These are phyloP conservation scores for Fusarium sp. DNA, from an alignment of 2,329 filamentous ascomycete genomes.

Conservation along the genomic window DNA sequence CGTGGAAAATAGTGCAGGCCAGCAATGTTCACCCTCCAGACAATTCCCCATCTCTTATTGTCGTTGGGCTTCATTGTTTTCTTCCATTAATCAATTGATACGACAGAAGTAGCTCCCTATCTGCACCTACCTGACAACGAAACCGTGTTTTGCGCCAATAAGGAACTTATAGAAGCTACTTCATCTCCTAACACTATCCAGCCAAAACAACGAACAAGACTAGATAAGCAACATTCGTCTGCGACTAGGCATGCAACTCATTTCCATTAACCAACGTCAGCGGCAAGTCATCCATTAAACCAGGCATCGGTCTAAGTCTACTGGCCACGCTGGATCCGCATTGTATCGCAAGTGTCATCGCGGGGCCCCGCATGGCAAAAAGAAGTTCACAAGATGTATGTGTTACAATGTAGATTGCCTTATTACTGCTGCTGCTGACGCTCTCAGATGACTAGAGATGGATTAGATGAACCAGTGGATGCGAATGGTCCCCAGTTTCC, in stretches of 20 bases:
- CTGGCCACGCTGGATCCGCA: not conserved
- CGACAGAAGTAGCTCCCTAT: not conserved
- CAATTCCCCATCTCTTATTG: not conserved
- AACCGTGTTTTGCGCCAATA: not conserved
- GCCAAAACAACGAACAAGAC: not conserved
- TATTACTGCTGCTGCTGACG: rapidly evolving
- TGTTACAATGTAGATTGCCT: too few relatives aligned
- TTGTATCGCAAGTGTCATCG: not conserved
- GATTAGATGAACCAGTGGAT: not conserved
- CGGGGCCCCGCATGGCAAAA: not conserved
- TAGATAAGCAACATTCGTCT: too few relatives aligned
- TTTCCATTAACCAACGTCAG: not conserved
- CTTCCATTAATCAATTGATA: not conserved
- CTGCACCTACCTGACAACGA: not conserved
- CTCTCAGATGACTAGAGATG: not conserved
- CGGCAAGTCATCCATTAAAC: not conserved
- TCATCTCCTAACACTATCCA: not conserved
- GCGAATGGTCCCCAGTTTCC: not conserved
- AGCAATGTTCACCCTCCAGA: not conserved
- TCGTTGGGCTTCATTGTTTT: not conserved
- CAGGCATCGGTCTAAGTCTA: not conserved
- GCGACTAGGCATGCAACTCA: not conserved
- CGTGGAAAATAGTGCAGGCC: not conserved
- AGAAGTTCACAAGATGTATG: not conserved
- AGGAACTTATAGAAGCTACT: not conserved